Conservation (phyloP, 2,329 filamentous ascomycete genomes). For the Alternaria brassicicola region DNA sequence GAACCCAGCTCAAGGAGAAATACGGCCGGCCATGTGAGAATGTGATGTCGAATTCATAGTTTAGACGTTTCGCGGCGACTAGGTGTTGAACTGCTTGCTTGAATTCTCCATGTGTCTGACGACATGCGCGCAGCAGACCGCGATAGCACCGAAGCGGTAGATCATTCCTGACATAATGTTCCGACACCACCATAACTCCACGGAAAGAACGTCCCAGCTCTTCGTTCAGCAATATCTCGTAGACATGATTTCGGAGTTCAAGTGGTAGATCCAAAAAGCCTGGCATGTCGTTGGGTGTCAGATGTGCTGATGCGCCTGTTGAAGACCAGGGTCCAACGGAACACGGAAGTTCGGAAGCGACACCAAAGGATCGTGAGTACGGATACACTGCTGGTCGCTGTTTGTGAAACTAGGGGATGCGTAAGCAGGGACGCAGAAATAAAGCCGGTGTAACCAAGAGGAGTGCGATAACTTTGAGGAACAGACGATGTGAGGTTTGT, state of each 20-base stretch:
- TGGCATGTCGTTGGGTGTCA: constrained; percentile 25
- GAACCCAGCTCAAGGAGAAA: constrained; percentile 39
- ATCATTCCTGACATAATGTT: constrained; percentile 35
- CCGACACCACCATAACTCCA: constrained; percentile 40
- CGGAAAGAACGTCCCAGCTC: constrained; percentile 29
- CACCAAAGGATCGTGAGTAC: constrained; percentile 3
- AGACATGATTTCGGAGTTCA: constrained; percentile 38
- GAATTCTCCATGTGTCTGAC: constrained; percentile 33
- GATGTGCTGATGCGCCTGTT: constrained; percentile 14
- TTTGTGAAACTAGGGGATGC: neutral
- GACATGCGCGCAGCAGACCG: constrained; percentile 31
- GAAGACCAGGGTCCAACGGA: constrained; percentile 10
- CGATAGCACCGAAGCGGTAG: constrained; percentile 38
- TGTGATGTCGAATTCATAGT: constrained; percentile 36
- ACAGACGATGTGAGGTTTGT: constrained; percentile 3
- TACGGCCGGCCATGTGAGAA: constrained; percentile 45
- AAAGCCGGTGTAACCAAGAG: neutral
- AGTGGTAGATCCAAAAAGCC: constrained; percentile 39
- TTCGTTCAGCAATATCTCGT: constrained; percentile 34
- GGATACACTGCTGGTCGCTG: neutral
- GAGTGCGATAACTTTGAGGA: neutral
- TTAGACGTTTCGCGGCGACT: constrained; percentile 30
- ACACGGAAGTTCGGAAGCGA: constrained; percentile 21
- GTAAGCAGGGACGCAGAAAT: neutral
- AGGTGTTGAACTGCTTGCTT: constrained; percentile 38